Base-by-base conservation (phyloP, 768 basidiomycete genomes). In the Hygrocybe coccinea region DNA sequence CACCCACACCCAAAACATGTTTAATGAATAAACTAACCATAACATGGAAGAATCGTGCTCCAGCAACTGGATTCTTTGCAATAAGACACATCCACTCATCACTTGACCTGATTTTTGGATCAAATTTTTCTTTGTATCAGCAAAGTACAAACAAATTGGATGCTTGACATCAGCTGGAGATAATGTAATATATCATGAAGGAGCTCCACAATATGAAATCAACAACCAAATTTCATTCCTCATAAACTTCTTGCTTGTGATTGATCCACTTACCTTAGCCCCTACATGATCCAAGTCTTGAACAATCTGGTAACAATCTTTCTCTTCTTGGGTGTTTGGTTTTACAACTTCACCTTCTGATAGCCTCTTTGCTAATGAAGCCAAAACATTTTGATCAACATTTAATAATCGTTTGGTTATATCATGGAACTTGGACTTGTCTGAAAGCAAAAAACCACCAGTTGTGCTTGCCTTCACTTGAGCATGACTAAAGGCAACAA, bases 401-500 rank as follows among this genome's bases (percentile, higher is more conserved):
- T 21, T 41, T 1, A 65, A 41, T 1, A 74, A 44, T 9, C 65
- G 34, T 0, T 61, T 9, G 0, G 65, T 38, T 4, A 75, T 65
- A 10, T 60, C 51, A 17, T 50, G 24, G 60, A 74, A 73, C 9
- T 62, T 59, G 0, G 43, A 47, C 12, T 58, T 62, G 43, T 72
- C 60, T 1, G 67, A 62, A 1, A 69, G 22, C 1, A 72, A 45
- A 47, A 60, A 74, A 3, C 71, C 65, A 5, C 65, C 67, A 0
- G 51, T 62, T 0, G 65, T 59, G 3, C 67, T 61, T 1, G 54
- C 54, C 39, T 68, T 71, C 2, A 78, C 64, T 47, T 77, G 77
- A 19, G 68, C 57, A 50, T 78, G 73, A 49, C 70, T 76, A 49
- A 76, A 77, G 0, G 67, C 68, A 12, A 75, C 58, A 22, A 77